Evolutionary conservation across 306 rosid species (phyloP).

Genomic region (Ziziphus jujuba): DNA sequence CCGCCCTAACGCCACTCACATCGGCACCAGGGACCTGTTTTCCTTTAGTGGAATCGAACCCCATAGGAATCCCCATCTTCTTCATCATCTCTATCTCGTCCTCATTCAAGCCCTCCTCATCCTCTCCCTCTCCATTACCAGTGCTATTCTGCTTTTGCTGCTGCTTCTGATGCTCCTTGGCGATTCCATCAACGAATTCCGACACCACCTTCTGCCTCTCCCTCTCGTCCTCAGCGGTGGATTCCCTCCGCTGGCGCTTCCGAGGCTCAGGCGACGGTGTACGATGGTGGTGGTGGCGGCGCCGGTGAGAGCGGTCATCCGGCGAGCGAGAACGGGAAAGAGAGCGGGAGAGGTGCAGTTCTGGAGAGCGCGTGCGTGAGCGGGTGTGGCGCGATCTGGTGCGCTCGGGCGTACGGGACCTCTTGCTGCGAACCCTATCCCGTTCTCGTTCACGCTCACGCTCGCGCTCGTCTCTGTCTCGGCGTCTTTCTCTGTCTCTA

Average conservation of each 20-base stretch:
- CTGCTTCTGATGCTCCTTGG: conserved; percentile 60
- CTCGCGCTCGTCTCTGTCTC: conserved; percentile 56
- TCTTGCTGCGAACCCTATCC: conserved; percentile 60
- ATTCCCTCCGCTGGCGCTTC: conserved; percentile 72
- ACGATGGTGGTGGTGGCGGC: conserved; percentile 61
- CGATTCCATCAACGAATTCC: conserved; percentile 79
- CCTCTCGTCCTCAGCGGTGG: conserved; percentile 52
- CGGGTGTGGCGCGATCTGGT: conserved; percentile 67
- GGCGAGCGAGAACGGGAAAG: conserved; percentile 40
- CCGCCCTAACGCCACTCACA: conserved; percentile 79
- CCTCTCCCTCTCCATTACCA: conserved; percentile 28
- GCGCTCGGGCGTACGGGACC: conserved; percentile 76
- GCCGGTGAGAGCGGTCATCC: conserved; percentile 53
- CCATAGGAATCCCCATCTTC: conserved; percentile 81
- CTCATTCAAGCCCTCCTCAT: conserved; percentile 42
- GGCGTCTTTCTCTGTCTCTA: conserved; percentile 38
- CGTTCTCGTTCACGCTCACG: conserved; percentile 57
- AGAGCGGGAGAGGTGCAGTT: conserved; percentile 33
- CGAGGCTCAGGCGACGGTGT: conserved; percentile 72
- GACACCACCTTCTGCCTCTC: conserved; percentile 69
- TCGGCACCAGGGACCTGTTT: conserved; percentile 89
- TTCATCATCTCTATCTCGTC: conserved; percentile 96
- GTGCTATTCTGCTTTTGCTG: conserved; percentile 33
- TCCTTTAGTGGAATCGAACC: conserved; percentile 91
- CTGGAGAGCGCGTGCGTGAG: conserved; percentile 70